Conservation (phyloP, 2,329 filamentous ascomycete genomes). For the Aspergillus glaucus region DNA sequence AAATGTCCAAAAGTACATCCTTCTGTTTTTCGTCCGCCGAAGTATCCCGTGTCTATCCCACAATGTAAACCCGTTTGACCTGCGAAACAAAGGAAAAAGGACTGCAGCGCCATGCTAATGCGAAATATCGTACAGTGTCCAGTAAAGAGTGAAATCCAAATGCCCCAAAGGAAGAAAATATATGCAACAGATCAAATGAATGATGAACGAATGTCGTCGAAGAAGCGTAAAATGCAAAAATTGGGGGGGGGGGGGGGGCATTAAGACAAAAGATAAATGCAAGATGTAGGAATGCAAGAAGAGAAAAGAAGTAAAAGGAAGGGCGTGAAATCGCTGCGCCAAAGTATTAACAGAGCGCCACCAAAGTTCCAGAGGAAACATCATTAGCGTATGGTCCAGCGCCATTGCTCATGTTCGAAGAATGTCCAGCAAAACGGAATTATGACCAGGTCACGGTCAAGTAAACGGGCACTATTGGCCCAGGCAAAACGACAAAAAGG, state of each 20-base stretch:
- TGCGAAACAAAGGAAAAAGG: constrained; percentile 30
- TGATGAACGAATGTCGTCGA: constrained; percentile 31
- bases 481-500: constrained; percentile 3
- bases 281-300: constrained; percentile 16
- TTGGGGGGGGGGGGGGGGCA: constrained; percentile 18
- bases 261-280: constrained; percentile 16
- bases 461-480: not conserved
- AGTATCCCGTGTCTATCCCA: constrained; percentile 12
- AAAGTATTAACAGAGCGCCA: constrained; percentile 3
- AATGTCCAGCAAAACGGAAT: constrained; percentile 7
- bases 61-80: constrained; percentile 15
- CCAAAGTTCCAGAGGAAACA: constrained; percentile 14
- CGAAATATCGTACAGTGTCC: constrained; percentile 30
- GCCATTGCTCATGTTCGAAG: constrained; percentile 18
- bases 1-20: constrained; percentile 1
- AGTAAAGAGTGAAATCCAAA: constrained; percentile 28
- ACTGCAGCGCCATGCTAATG: constrained; percentile 33
- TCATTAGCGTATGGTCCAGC: constrained; percentile 15
- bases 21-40: constrained; percentile 12
- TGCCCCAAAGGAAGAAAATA: constrained; percentile 17
- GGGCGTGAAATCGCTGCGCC: constrained; percentile 27
- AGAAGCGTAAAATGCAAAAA: constrained; percentile 19
- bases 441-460: not conserved
- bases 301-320: constrained; percentile 14
- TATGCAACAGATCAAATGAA: constrained; percentile 23